Evolutionary conservation across 345 rosid genomes (phyloP).

Genomic region (Conringia planisiliqua): DNA sequence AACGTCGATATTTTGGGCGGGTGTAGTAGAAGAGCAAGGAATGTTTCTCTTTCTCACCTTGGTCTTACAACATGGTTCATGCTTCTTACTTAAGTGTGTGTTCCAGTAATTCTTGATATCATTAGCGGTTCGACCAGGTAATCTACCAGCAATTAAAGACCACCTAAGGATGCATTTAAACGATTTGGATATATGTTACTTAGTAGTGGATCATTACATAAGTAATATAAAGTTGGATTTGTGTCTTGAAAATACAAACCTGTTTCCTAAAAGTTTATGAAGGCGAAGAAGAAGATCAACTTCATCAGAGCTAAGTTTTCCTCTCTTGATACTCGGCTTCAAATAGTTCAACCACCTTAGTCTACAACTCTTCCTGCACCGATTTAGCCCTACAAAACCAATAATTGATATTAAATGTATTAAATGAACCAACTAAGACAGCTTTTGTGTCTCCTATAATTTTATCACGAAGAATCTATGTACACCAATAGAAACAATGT

Average conservation of each 20-base stretch:
- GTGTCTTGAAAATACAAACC: conserved; percentile 19
- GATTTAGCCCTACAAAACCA: conserved; percentile 45
- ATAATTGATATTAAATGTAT: not conserved
- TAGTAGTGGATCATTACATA: not conserved
- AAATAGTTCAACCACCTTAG: conserved; percentile 64
- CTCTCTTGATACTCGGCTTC: conserved; percentile 53
- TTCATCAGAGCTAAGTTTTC: conserved; percentile 47
- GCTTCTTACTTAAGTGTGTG: conserved; percentile 47
- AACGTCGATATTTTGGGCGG: conserved; percentile 12
- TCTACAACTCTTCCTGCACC: conserved; percentile 64
- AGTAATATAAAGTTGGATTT: not conserved
- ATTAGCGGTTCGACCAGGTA: conserved; percentile 56
- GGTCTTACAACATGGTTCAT: conserved; percentile 6
- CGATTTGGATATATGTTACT: not conserved
- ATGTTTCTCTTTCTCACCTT: conserved; percentile 6
- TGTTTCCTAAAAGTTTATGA: conserved; percentile 59
- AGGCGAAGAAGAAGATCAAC: conserved; percentile 28
- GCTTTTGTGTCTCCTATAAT: not conserved
- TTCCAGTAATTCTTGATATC: conserved; percentile 58
- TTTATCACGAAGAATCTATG: conserved; percentile 23
- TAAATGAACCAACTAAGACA: not conserved
- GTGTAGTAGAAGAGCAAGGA: not conserved
- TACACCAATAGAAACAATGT: conserved; percentile 16
- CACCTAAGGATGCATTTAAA: conserved; percentile 33
- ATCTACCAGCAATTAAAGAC: conserved; percentile 54